Base-by-base conservation (phyloP, 1,284 basidiomycete genomes). In the Heliocybe sulcata region DNA sequence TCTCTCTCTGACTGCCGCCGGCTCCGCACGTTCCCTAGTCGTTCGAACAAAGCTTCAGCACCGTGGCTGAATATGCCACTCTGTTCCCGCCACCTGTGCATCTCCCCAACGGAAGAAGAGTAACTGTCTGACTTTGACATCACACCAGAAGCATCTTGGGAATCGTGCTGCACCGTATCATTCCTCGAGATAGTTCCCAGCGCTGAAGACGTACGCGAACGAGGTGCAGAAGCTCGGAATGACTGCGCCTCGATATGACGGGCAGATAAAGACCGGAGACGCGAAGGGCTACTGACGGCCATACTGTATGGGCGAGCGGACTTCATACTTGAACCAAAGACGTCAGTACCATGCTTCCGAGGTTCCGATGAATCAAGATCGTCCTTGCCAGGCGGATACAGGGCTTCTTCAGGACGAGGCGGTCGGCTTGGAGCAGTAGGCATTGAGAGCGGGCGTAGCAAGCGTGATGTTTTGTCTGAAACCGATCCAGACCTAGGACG, bases 11-110 rank as follows among this genome's bases (percentile, higher is more conserved):
- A 53, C 55, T 52, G 51, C 42, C 6, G 27, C 53, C 54, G 54
- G 52, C n/a, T 42, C 38, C 38, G 12, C 6, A 42, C 16, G 19
- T 42, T 20, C 47, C 23, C 14, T 49, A 81, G 58, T 29, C 71
- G 71, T 55, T 71, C 72, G 57, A 86, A 77, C 16, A 85, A 65
- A 31, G 73, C 79, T 57, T 81, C 77, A 0, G 82, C 82, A 9
- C 74, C 77, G 29, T 69, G 63, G 59, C 79, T 82, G 49, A 81
- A 60, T 42, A 72, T 73, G 6, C 73, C 70, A 11, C 64, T 64
- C 33, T 69, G 65, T 22, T 67, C 64, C 33, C 61, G 72, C 76
- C 77, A 80, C 22, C 67, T 59, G 9, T 67, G 23, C 12, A n/a
- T 22, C 20, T 49, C 23, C 23, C 47, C 73, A 0, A 80, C 62